A percentile compares a stretch with the other conserved stretches of the same genome.
phyloP scores from a whole-genome alignment of 2,329 filamentous ascomycete genomes.

The Westerdykella ornata region DNA sequence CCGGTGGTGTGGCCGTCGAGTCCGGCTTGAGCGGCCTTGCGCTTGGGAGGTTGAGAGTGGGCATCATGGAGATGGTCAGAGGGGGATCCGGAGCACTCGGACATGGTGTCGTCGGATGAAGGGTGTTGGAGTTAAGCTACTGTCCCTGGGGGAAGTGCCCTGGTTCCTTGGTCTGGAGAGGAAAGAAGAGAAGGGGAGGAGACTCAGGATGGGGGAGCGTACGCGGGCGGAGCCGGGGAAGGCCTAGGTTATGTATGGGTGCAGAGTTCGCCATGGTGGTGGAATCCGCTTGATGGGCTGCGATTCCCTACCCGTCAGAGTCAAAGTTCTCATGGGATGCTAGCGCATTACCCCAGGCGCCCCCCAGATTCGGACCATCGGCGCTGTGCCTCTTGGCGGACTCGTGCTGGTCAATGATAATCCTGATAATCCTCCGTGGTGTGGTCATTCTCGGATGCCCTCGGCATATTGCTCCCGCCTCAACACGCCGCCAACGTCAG shows the following conservation, averaged over 20 bases:
- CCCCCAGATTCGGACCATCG: constrained; percentile 33
- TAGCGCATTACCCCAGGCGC: constrained; percentile 32
- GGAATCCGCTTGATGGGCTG: constrained; percentile 20
- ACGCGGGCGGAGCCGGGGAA: constrained; percentile 19
- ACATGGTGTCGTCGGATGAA: constrained; percentile 29
- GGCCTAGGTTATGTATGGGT: constrained; percentile 28
- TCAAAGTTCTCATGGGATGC: constrained; percentile 31
- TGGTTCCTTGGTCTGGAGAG: constrained; percentile 9
- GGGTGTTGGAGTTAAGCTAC: constrained; percentile 7
- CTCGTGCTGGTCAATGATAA: too few relatives aligned
- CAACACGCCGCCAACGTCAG: constrained; percentile 21
- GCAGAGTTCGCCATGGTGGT: constrained; percentile 29
- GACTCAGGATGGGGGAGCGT: constrained; percentile 5
- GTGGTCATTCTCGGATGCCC: constrained; percentile 29
- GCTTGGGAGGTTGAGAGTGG: constrained; percentile 47
- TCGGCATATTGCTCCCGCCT: constrained; percentile 24
- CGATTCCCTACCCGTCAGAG: constrained; percentile 27
- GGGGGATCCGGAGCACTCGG: constrained; percentile 33
- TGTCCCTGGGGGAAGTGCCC: constrained; percentile 10
- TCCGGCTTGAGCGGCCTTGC: constrained; percentile 52
- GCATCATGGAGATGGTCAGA: constrained; percentile 28
- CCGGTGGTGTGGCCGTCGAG: constrained; percentile 44
- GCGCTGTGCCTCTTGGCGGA: constrained; percentile 25
- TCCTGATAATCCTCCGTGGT: too few relatives aligned
- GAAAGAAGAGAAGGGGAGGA: constrained; percentile 7